These are phyloP conservation scores for Pseudopyrenochaeta lycopersici DNA, from an alignment of 2,329 filamentous ascomycete genomes.

Conservation along the genomic window DNA sequence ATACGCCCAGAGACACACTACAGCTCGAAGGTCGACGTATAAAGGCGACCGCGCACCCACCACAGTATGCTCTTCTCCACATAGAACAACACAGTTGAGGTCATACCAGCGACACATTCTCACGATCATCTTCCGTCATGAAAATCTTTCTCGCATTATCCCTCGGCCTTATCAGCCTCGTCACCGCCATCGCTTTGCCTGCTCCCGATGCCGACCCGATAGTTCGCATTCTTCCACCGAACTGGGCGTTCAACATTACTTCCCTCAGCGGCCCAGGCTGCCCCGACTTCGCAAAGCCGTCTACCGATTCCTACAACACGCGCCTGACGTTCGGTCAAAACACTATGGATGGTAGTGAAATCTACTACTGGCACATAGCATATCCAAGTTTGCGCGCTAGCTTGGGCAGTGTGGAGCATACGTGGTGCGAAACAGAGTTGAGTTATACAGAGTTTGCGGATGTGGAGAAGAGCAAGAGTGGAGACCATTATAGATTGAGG, in stretches of 20 bases:
- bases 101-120: too few relatives aligned
- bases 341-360: constrained; percentile 27
- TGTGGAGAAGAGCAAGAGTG: background rate
- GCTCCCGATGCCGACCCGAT: constrained; percentile 9
- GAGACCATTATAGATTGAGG: constrained; percentile 18
- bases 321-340: constrained; percentile 24
- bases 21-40: background rate
- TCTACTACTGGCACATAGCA: constrained; percentile 30
- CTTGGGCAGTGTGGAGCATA: constrained; percentile 10
- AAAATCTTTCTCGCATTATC: background rate
- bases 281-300: constrained; percentile 11
- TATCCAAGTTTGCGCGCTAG: constrained; percentile 23
- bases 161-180: constrained; percentile 11
- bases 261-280: constrained; percentile 25
- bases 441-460: constrained; percentile 20
- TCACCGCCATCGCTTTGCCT: constrained; percentile 14
- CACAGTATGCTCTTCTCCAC: too few relatives aligned
- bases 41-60: background rate
- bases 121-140: too few relatives aligned
- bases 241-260: constrained; percentile 23
- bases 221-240: constrained; percentile 16
- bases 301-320: constrained; percentile 4
- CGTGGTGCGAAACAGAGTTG: constrained; percentile 30
- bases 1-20: background rate
- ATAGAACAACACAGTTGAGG: too few relatives aligned